These are phyloP conservation scores for Moricandia moricandioides DNA, from an alignment of 345 rosid species.

Conservation along the genomic window DNA sequence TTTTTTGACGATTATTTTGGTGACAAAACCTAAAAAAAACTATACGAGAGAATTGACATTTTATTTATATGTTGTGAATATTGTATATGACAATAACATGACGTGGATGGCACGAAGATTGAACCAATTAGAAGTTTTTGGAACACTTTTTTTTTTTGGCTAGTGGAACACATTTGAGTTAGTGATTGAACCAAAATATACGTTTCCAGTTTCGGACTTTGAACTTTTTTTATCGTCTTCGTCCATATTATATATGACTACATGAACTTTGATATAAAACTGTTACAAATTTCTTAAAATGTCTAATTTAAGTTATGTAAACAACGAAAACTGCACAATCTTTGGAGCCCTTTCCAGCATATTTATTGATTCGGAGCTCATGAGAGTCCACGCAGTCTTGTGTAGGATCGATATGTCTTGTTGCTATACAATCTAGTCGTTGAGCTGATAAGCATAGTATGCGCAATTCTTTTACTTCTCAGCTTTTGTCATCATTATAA, in stretches of 20 bases:
- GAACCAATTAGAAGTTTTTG: background rate
- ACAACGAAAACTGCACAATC: background rate
- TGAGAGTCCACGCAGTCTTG: background rate
- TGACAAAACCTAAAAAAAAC: no score
- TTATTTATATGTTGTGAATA: background rate
- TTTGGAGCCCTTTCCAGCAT: background rate
- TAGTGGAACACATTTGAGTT: conserved; percentile 3
- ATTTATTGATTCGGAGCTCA: background rate
- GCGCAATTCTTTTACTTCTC: background rate
- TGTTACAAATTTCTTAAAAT: background rate
- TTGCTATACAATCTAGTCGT: background rate
- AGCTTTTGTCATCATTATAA: background rate
- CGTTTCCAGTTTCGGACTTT: background rate
- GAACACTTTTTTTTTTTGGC: background rate
- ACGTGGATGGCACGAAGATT: conserved; percentile 15
- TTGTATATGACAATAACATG: conserved; percentile 14
- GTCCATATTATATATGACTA: background rate
- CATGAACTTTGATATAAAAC: background rate
- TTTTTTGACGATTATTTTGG: no score
- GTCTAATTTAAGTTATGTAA: background rate
- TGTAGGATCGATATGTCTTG: background rate
- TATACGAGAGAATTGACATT: no score
- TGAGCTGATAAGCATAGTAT: background rate
- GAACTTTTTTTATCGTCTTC: background rate
- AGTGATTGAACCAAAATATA: background rate